Percentiles rank a stretch among this genome's conserved stretches.
Evolutionary conservation across 768 basidiomycete species (phyloP).

Genomic region (Agrocybe pediades): DNA sequence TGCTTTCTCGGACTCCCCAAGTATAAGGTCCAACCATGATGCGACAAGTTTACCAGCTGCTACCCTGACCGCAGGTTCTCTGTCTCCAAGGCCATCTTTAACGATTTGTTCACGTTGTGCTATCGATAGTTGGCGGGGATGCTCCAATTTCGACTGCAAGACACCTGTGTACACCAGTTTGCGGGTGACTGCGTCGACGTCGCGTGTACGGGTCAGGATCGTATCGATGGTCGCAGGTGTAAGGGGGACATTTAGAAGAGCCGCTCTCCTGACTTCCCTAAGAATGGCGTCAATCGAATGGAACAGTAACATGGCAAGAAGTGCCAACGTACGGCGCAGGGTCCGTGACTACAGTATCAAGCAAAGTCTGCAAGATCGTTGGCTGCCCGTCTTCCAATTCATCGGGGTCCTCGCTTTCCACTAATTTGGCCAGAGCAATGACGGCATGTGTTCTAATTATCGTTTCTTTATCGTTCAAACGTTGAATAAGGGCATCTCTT

Average conservation of each 20-base stretch:
- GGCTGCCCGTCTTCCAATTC: conserved; percentile 50
- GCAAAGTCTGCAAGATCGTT: conserved; percentile 64
- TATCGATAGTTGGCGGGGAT: conserved; percentile 75
- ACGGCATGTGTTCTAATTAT: conserved; percentile 84
- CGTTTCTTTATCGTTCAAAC: conserved; percentile 86
- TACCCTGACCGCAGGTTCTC: conserved; percentile 80
- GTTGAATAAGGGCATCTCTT: conserved; percentile 67
- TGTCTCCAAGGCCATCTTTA: conserved; percentile 87
- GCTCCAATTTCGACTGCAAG: conserved; percentile 53
- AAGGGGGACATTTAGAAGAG: conserved; percentile 75
- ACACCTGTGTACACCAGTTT: conserved; percentile 75
- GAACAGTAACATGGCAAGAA: not conserved
- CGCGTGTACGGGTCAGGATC: conserved; percentile 80
- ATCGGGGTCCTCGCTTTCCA: conserved; percentile 67
- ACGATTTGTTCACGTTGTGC: conserved; percentile 84
- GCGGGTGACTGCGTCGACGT: conserved; percentile 80
- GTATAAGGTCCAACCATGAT: conserved; percentile 76
- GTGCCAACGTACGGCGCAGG: conserved; percentile 55
- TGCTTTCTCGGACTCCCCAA: conserved; percentile 36
- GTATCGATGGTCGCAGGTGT: conserved; percentile 59
- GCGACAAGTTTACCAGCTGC: conserved; percentile 80
- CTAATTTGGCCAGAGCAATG: conserved; percentile 76
- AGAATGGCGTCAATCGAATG: not conserved
- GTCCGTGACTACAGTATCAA: conserved; percentile 73
- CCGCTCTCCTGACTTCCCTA: conserved; percentile 91